Base-by-base conservation (phyloP, 2,329 filamentous ascomycete genomes). In the Cladorrhinum sp. region DNA sequence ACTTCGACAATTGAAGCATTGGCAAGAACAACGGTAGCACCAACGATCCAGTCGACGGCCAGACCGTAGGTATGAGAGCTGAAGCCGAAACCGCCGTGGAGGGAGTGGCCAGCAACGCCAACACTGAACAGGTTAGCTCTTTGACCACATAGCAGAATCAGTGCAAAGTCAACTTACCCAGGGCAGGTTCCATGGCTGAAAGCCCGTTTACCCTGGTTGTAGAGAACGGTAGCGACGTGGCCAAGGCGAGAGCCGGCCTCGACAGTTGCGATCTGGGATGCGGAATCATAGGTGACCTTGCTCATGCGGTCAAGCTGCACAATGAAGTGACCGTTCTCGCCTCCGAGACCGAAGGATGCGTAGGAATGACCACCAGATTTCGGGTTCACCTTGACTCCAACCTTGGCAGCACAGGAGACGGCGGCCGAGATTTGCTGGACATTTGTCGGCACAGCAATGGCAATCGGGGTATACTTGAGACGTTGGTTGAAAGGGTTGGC, bases 301-400 rank as follows among this genome's bases (percentile, higher is more conserved):
- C 77, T 74, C 65, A 82, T 74, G 25, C 73, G 70, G 64, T 80
- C 72, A 25, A 83, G 72, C 64, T 79, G 75, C 38, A 83, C 76
- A n/a, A 81, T 73, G 61, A 82, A 72, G 51, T 76, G 74, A 9
- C 79, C 79, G 62, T 82, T 71, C 66, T 79, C 75, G 6, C 80
- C 80, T 32, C 79, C 79, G 0, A 79, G 74, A 16, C 78, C 78
- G 61, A 77, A 78, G 0, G 77, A 79, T 1, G 78, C 79, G 64
- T 83, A 84, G 4, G 77, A 80, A 67, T 83, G 81, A 2, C 81
- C 81, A 32, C 81, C 81, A 41, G 76, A 76, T 62, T 78, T 79
- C 27, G 80, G 75, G 52, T 76, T 78, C 9, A 81, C 78, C 67
- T 79, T 80, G 57, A 80, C 65, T 6, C 71, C 71, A 24, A 70